Conservation (phyloP, 2,329 filamentous ascomycete genomes). For the Dissoconium aciculare region DNA sequence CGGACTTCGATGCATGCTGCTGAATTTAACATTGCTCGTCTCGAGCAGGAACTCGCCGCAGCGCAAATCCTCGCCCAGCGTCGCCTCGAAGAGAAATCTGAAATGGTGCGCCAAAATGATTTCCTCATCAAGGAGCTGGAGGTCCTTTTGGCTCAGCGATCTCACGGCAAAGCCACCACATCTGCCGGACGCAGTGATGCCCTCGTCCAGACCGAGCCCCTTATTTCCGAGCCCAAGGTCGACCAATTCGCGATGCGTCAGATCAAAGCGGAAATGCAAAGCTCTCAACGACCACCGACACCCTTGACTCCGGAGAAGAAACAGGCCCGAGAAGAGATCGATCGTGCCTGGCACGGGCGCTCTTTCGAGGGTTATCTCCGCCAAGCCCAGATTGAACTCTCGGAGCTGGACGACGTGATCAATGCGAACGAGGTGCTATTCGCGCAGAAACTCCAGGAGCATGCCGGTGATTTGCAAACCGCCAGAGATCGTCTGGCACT, state of each 20-base stretch:
- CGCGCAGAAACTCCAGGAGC: constrained; percentile 23
- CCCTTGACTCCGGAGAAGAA: constrained; percentile 9
- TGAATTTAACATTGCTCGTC: constrained; percentile 10
- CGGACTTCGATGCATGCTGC: background rate
- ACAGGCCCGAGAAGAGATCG: constrained; percentile 11
- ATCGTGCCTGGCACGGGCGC: constrained; percentile 10
- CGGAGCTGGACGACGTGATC: constrained; percentile 23
- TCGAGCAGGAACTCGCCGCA: constrained; percentile 15
- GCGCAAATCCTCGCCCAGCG: constrained; percentile 13
- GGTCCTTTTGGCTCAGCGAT: constrained; percentile 13
- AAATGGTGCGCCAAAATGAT: constrained; percentile 17
- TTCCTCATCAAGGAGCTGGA: constrained; percentile 19
- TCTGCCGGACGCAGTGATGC: constrained; percentile 6
- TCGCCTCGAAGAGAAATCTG: constrained; percentile 16
- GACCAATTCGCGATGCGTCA: constrained; percentile 7
- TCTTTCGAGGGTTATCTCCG: constrained; percentile 25
- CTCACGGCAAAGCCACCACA: constrained; percentile 5
- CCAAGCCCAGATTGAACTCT: constrained; percentile 21
- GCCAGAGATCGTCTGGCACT: constrained; percentile 23
- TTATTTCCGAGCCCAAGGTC: constrained; percentile 8
- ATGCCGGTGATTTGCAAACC: constrained; percentile 23
- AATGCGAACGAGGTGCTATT: constrained; percentile 24
- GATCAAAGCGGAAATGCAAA: constrained; percentile 7
- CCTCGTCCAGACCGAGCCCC: constrained; percentile 13
- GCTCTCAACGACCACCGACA: constrained; percentile 6